Percentiles rank a stretch among this genome's conserved stretches.
Conservation (phyloP, 306 rosid species). For the Potentilla sterilis region DNA sequence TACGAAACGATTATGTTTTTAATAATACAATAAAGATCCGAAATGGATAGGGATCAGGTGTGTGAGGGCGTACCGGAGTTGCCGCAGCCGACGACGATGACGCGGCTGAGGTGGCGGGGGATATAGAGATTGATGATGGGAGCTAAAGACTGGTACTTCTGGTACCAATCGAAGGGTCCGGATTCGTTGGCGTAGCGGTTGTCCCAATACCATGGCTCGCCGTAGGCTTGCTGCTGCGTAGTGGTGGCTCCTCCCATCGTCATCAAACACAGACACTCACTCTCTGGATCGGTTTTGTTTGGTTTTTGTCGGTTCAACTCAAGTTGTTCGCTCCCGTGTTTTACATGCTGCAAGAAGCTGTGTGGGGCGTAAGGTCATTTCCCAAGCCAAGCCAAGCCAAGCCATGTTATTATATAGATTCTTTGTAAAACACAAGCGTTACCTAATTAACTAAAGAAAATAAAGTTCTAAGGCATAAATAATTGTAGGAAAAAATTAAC, state of each 20-base stretch:
- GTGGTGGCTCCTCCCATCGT: constrained; percentile 24
- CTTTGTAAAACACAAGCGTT: no score
- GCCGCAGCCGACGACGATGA: constrained; percentile 82
- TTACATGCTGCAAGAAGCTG: no score
- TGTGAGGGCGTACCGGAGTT: constrained; percentile 51
- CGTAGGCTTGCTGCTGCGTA: constrained; percentile 66
- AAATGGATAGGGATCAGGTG: background rate
- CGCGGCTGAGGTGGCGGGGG: constrained; percentile 35
- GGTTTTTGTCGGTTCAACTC: no score
- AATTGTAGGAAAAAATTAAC: no score
- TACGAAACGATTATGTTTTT: no score
- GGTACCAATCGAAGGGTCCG: constrained; percentile 83
- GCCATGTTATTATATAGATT: no score
- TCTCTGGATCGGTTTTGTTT: no score
- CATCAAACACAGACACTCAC: background rate
- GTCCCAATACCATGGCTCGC: constrained; percentile 89
- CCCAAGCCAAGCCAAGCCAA: no score
- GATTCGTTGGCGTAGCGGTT: constrained; percentile 73
- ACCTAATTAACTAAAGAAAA: no score
- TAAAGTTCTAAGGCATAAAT: no score
- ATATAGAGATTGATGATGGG: constrained; percentile 64
- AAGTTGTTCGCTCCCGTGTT: no score
- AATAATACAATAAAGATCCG: background rate
- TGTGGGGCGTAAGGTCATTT: no score
- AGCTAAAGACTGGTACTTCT: constrained; percentile 63